Evolutionary conservation across 2,329 filamentous ascomycete species (phyloP).

Genomic region (Talaromyces sp.): DNA sequence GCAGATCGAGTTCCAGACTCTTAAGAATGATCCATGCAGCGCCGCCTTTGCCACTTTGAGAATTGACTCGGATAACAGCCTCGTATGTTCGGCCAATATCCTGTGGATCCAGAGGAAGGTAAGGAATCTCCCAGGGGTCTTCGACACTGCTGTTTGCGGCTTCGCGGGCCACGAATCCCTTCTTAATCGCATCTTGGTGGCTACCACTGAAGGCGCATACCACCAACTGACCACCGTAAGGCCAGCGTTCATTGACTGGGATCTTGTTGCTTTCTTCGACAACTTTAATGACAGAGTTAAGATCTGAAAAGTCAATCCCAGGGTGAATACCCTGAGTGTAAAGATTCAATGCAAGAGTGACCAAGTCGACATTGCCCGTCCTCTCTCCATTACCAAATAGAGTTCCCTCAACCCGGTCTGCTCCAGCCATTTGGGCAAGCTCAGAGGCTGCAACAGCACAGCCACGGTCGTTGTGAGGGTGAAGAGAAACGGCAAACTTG

Average conservation of each 20-base stretch:
- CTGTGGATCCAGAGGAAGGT: conserved; percentile 84
- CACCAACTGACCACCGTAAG: conserved; percentile 88
- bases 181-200: conserved; percentile 96
- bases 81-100: conserved; percentile 98
- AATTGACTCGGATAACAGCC: conserved; percentile 96
- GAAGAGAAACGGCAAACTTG: conserved; percentile 81
- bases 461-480: conserved; percentile 92
- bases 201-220: conserved; percentile 86
- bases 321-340: conserved; percentile 90
- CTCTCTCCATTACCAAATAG: conserved; percentile 93
- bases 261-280: conserved; percentile 95
- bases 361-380: conserved; percentile 91
- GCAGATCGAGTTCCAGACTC: conserved; percentile 84
- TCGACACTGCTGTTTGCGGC: conserved; percentile 55
- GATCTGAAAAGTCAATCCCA: conserved; percentile 84
- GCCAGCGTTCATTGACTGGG: conserved; percentile 79
- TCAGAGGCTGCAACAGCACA: conserved; percentile 87
- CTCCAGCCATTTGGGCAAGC: conserved; percentile 92
- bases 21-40: conserved; percentile 90
- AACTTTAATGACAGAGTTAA: conserved; percentile 76
- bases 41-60: conserved; percentile 90
- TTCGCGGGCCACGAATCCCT: conserved; percentile 67
- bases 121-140: conserved; percentile 76
- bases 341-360: conserved; percentile 86
- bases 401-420: conserved; percentile 88